Evolutionary conservation across 768 basidiomycete genomes (phyloP).

Genomic region (Rhodotorula graminis): DNA sequence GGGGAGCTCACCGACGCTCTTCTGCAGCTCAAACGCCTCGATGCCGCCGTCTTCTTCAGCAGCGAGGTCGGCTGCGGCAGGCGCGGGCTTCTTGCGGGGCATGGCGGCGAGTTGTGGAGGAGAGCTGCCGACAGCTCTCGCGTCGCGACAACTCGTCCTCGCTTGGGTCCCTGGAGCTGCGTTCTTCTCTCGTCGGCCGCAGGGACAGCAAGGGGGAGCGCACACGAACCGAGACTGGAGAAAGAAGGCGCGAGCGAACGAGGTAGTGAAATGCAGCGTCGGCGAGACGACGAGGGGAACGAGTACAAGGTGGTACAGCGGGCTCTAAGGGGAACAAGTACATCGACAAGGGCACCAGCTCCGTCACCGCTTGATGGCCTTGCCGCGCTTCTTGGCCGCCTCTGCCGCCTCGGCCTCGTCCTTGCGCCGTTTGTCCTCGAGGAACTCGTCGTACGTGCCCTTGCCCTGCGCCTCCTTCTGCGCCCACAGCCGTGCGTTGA

Average conservation of each 20-base stretch:
- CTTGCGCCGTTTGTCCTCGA: slow-evolving; percentile 16
- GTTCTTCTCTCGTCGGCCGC: no score
- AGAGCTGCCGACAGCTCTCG: no score
- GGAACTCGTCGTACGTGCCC: slow-evolving; percentile 28
- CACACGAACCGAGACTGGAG: neutral
- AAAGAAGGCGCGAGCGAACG: neutral
- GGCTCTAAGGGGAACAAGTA: neutral
- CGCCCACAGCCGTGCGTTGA: slow-evolving; percentile 32
- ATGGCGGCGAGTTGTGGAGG: neutral
- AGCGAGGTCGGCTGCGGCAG: neutral
- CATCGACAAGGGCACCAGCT: neutral
- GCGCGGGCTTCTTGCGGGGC: slow-evolving; percentile 10
- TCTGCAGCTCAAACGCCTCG: slow-evolving; percentile 82
- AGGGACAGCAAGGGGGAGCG: no score
- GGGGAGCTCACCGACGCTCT: slow-evolving; percentile 60
- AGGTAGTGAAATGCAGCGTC: neutral
- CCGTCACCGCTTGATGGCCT: slow-evolving; percentile 24
- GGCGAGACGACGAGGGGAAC: neutral
- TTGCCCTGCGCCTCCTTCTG: slow-evolving; percentile 30
- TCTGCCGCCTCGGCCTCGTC: slow-evolving; percentile 7
- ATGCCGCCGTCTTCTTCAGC: slow-evolving; percentile 68
- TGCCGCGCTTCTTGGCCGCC: neutral
- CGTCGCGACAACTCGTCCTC: no score
- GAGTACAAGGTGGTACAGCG: neutral
- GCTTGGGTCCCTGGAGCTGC: no score